Conservation (phyloP, 1,139 yeast species). For the Hyphopichia pseudoburtonii region DNA sequence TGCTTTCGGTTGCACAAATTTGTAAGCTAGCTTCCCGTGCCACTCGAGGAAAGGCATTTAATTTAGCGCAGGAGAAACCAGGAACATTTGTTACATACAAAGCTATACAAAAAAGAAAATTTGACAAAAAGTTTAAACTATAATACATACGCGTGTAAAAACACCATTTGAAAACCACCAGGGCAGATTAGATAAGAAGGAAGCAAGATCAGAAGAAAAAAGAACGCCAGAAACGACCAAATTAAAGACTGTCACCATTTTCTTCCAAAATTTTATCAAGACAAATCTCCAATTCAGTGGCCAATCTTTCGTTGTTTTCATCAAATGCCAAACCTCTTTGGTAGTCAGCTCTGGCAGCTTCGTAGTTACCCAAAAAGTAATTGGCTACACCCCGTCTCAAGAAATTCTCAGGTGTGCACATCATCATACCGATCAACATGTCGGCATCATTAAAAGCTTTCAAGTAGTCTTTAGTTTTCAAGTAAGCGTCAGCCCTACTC, state of each 20-base stretch:
- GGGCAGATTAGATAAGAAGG: no score
- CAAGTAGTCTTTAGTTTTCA: conserved; percentile 61
- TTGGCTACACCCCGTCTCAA: conserved; percentile 79
- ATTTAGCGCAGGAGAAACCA: no score
- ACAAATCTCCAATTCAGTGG: conserved; percentile 43
- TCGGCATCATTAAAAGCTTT: conserved; percentile 85
- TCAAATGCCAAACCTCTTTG: conserved; percentile 74
- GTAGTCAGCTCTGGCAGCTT: conserved; percentile 71
- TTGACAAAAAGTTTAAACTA: not conserved
- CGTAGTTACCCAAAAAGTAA: conserved; percentile 65
- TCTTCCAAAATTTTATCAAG: conserved; percentile 50
- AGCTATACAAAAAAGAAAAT: no score
- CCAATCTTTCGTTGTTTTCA: conserved; percentile 49
- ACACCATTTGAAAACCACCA: not conserved
- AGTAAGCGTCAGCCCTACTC: conserved; percentile 81
- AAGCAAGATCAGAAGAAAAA: no score
- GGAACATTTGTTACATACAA: no score
- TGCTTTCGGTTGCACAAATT: no score
- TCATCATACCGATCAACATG: conserved; percentile 61
- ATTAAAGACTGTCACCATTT: conserved; percentile 46
- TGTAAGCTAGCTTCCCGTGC: no score
- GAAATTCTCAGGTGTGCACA: conserved; percentile 74
- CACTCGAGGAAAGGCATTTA: no score
- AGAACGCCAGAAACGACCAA: no score
- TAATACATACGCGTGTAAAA: not conserved